Percentiles rank a stretch among this genome's conserved stretches.
These are phyloP conservation scores for Verticillium nonalfalfae DNA, from an alignment of 2,329 filamentous ascomycete genomes.

Conservation along the genomic window DNA sequence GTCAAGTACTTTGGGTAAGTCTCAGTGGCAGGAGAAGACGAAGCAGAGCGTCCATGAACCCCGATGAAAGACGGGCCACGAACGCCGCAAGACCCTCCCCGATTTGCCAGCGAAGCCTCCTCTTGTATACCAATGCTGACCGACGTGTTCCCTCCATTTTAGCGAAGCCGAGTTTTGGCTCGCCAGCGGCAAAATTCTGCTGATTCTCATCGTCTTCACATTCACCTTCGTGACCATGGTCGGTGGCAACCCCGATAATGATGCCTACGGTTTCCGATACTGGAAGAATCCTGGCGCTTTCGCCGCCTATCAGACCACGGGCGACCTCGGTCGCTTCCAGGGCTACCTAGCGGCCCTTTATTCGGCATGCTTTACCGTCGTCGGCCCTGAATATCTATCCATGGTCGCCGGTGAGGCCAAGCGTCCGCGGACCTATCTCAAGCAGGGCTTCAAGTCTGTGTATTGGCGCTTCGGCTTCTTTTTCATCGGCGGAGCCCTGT, in stretches of 20 bases:
- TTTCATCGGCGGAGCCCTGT: constrained; percentile 63
- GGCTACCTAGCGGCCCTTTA: constrained; percentile 65
- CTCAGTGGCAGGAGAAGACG: neutral
- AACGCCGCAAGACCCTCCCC: neutral
- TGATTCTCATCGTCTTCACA: constrained; percentile 60
- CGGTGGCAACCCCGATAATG: constrained; percentile 65
- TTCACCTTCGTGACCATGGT: constrained; percentile 80
- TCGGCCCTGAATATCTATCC: constrained; percentile 61
- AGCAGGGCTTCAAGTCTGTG: constrained; percentile 64
- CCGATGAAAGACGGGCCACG: neutral
- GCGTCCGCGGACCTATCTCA: constrained; percentile 57
- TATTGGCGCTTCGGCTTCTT: constrained; percentile 67
- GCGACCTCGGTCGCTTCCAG: constrained; percentile 59
- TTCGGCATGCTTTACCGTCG: constrained; percentile 56
- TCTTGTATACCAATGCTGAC: neutral
- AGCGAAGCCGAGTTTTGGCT: constrained; percentile 70
- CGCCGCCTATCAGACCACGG: constrained; percentile 50
- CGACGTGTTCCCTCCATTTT: constrained; percentile 43
- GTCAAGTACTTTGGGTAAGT: constrained; percentile 10
- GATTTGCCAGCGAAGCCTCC: neutral
- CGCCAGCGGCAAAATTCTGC: constrained; percentile 54
- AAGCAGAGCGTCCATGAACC: neutral
- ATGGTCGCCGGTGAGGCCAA: constrained; percentile 65
- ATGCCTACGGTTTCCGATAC: constrained; percentile 65
- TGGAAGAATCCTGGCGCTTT: constrained; percentile 60